Percentiles rank a stretch among this genome's conserved stretches.
Conservation (phyloP, 2,329 filamentous ascomycete genomes). For the Botryosphaeria agaves region DNA sequence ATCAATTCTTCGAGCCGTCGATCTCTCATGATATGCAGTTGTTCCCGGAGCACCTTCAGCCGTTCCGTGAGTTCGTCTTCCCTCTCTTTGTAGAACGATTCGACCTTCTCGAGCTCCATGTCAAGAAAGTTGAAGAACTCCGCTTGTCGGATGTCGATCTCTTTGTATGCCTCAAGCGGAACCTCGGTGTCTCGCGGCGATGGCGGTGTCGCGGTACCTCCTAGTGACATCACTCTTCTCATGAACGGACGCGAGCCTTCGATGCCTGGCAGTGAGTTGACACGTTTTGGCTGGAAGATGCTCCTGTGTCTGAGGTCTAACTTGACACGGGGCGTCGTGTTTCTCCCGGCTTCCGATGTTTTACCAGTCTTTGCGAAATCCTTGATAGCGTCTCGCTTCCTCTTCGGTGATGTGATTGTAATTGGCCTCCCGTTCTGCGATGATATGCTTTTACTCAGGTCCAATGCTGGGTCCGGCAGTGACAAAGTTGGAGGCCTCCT, state of each 20-base stretch:
- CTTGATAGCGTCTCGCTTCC: conserved; percentile 5
- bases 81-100: conserved; percentile 74
- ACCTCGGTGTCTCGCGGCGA: conserved; percentile 25
- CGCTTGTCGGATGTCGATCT: conserved; percentile 55
- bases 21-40: conserved; percentile 87
- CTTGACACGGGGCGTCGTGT: conserved; percentile 10
- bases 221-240: conserved; percentile 24
- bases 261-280: conserved; percentile 19
- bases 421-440: background rate
- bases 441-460: conserved; percentile 13
- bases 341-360: conserved; percentile 28
- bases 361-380: conserved; percentile 6
- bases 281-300: conserved; percentile 21
- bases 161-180: conserved; percentile 38
- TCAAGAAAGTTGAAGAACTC: conserved; percentile 83
- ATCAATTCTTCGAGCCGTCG: conserved; percentile 57
- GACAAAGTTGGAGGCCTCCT: conserved; percentile 32
- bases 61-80: conserved; percentile 69
- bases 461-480: conserved; percentile 44
- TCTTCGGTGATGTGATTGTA: background rate
- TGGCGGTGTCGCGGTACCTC: conserved; percentile 24
- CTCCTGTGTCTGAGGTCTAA: conserved; percentile 13
- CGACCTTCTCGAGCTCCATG: conserved; percentile 74
- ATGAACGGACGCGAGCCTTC: conserved; percentile 17
- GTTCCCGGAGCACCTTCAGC: conserved; percentile 53